These are phyloP conservation scores for Trichothecium sympodiale DNA, from an alignment of 2,329 filamentous ascomycete genomes.

Conservation along the genomic window DNA sequence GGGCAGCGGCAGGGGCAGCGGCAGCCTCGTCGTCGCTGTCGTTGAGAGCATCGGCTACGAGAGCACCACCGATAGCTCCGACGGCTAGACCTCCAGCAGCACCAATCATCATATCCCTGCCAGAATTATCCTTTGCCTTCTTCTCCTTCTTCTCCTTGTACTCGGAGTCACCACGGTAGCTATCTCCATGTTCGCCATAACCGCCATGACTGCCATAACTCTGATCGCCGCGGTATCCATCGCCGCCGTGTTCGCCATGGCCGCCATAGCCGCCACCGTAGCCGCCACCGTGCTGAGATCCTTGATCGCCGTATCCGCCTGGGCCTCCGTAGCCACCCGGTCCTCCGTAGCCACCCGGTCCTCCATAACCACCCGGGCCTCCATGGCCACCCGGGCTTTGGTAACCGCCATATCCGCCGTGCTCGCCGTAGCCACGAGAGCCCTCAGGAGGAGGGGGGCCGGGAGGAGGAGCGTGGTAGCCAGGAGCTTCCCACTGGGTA, in stretches of 20 bases:
- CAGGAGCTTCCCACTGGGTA: constrained; percentile 53
- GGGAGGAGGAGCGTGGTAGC: constrained; percentile 14
- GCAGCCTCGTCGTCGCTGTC: constrained; percentile 11
- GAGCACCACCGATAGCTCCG: constrained; percentile 45
- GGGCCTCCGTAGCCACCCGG: constrained; percentile 8
- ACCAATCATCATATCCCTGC: constrained; percentile 44
- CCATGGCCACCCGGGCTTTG: constrained; percentile 6
- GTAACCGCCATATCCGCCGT: constrained; percentile 2
- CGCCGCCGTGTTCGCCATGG: background rate
- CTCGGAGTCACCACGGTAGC: constrained; percentile 5
- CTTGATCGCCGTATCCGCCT: background rate
- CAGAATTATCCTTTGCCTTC: constrained; percentile 30
- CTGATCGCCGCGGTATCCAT: background rate
- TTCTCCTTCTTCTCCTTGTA: constrained; percentile 16
- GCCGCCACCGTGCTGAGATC: constrained; percentile 9
- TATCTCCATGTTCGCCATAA: constrained; percentile 8
- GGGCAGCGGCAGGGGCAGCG: background rate
- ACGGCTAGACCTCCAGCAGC: constrained; percentile 48
- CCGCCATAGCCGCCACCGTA: constrained; percentile 5
- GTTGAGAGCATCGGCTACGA: constrained; percentile 42
- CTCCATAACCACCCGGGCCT: constrained; percentile 2
- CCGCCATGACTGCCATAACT: constrained; percentile 3
- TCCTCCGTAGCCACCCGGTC: constrained; percentile 7
- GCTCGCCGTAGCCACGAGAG: constrained; percentile 12
- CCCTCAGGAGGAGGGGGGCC: constrained; percentile 11